Evolutionary conservation across 106 monocot genomes (phyloP), one percentile per base, ranked within the genome.

Genomic region (Acorus calamus): DNA sequence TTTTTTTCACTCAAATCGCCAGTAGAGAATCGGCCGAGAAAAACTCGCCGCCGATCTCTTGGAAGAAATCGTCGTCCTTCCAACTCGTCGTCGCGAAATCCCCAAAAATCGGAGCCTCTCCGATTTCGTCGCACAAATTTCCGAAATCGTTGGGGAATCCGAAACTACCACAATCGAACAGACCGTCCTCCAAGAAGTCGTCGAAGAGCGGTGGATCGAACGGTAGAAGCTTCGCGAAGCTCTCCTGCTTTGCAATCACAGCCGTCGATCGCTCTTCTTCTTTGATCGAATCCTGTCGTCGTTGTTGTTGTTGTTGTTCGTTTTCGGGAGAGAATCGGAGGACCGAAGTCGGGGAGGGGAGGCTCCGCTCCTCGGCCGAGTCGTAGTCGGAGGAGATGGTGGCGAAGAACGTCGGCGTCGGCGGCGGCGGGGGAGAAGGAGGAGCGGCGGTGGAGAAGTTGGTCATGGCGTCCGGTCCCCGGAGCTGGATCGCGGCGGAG

Each of bases 401-500:
- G 44, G 74, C 47, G 10, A 28, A 28, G 28, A 28, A 0, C 28
- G 28, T 28, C 28, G 28, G 28, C 28, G 66, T 46, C 0, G 50
- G 52, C 54, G 48, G 4, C n/a, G 72, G 63, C 13, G 50, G 52
- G 0, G 28, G 50, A 47, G 47, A 10, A 0, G 47, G 57, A 3
- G 46, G 42, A 2, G 43, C 14, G 14, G 8, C 14, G 45, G 64
- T 59, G 49, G 67, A 52, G 74, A 87, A 87, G 71, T 87, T 87
- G 50, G 83, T 82, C 44, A 79, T 73, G 8, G 86, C 86, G 61
- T 80, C 77, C 4, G 79, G 77, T 44, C 87, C 87, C 5, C 87
- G 79, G 42, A 87, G 80, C 76, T 75, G 74, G 57, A 87, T 65
- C n/a, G 87, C 87, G 9, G 79, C 79, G 49, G 64, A 57, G 71